Percentiles rank a stretch among this genome's conserved stretches.
phyloP scores from a whole-genome alignment of 345 rosid species.

The Acer campestre region DNA sequence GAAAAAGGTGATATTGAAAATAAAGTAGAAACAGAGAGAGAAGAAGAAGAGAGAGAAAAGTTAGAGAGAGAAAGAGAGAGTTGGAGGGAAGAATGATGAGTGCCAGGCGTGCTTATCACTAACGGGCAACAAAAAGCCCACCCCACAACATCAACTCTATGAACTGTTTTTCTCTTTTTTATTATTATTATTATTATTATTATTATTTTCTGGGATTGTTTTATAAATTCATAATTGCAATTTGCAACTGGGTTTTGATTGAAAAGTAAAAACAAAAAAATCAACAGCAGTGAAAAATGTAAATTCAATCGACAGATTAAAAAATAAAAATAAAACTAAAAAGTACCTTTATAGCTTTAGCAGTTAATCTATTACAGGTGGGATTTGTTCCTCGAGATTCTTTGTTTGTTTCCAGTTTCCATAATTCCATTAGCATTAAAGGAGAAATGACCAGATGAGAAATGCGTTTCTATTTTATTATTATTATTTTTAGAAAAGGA shows the following conservation, averaged over 20 bases:
- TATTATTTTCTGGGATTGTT: too few relatives aligned
- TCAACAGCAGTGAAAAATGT: not conserved
- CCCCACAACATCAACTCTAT: constrained; percentile 36
- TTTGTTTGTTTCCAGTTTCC: not conserved
- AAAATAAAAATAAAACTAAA: not conserved
- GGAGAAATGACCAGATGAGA: not conserved
- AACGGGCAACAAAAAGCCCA: constrained; percentile 59
- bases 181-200: too few relatives aligned
- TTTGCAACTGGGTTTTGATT: not conserved
- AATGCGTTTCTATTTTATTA: not conserved
- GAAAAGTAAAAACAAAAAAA: not conserved
- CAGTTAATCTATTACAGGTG: constrained; percentile 2
- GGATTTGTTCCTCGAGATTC: not conserved
- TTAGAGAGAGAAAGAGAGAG: constrained; percentile 33
- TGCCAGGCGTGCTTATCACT: constrained; percentile 99
- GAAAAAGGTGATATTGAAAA: constrained; percentile 17
- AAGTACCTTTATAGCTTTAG: not conserved
- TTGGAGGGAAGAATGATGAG: constrained; percentile 85
- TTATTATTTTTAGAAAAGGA: not conserved
- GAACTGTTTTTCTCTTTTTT: constrained; percentile 24
- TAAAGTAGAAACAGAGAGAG: constrained; percentile 30
- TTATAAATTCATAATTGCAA: not conserved
- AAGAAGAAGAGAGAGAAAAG: constrained; percentile 33
- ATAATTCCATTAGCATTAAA: too few relatives aligned
- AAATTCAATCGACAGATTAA: not conserved